phyloP scores from a whole-genome alignment of 2,329 filamentous ascomycete species.

The Colletotrichum lini region DNA sequence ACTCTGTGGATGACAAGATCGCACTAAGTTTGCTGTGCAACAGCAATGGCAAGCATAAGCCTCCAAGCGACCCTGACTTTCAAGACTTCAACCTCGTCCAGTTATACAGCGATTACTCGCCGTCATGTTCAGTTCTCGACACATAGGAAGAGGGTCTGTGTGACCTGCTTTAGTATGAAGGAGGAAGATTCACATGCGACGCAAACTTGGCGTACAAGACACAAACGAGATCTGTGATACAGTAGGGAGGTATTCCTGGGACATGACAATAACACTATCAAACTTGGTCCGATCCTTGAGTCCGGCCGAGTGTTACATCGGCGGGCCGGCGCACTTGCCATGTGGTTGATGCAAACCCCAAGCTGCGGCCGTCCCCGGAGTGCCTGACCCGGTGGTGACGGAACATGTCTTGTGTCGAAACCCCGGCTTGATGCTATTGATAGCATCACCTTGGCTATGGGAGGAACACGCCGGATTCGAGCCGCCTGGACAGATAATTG shows the following conservation, averaged over 20 bases:
- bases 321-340: constrained; percentile 23
- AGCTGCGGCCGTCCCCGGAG: constrained; percentile 31
- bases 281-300: background rate
- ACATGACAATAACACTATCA: constrained; percentile 4
- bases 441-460: constrained; percentile 24
- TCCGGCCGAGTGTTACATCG: background rate
- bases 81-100: background rate
- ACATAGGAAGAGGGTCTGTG: background rate
- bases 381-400: constrained; percentile 37
- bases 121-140: background rate
- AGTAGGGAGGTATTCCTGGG: background rate
- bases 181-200: background rate
- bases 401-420: constrained; percentile 55
- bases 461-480: constrained; percentile 5
- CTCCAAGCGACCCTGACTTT: background rate
- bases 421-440: constrained; percentile 42
- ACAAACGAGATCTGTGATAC: background rate
- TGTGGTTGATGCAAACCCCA: constrained; percentile 16
- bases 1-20: background rate
- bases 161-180: background rate
- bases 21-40: constrained; percentile 19
- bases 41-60: background rate
- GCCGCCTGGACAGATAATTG: constrained; percentile 23
- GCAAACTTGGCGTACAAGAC: constrained; percentile 12
- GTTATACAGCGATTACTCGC: background rate